These are phyloP conservation scores for Chimonanthus praecox DNA, from an alignment of 164 flowering plant species.

Conservation along the genomic window DNA sequence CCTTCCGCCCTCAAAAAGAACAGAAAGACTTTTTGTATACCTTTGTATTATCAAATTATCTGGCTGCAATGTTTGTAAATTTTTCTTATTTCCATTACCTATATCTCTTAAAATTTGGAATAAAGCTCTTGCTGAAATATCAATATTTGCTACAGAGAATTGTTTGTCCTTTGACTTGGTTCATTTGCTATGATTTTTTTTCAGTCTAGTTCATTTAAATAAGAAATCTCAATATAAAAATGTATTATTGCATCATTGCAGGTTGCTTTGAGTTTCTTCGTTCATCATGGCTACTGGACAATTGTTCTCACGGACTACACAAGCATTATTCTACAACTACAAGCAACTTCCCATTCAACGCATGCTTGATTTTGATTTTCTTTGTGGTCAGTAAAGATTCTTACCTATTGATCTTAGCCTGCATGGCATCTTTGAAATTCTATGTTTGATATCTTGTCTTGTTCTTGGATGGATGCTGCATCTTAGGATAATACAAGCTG, in stretches of 20 bases:
- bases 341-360: slow-evolving; percentile 97
- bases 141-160: too few species aligned
- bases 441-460: neutral
- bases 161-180: too few species aligned
- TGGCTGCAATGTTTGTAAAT: too few species aligned
- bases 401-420: neutral
- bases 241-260: neutral
- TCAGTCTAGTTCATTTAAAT: too few species aligned
- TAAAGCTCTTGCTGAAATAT: too few species aligned
- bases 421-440: neutral
- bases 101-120: too few species aligned
- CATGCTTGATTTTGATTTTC: slow-evolving; percentile 99
- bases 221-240: neutral
- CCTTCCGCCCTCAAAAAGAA: too few species aligned
- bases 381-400: slow-evolving; percentile 56
- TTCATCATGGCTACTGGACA: slow-evolving; percentile 87
- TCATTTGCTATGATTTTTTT: too few species aligned
- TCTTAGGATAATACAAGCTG: neutral
- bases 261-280: slow-evolving; percentile 15
- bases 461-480: neutral
- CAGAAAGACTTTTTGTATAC: too few species aligned
- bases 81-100: too few species aligned
- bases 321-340: slow-evolving; percentile 92
- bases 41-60: too few species aligned
- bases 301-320: slow-evolving; percentile 83